Base-by-base conservation (phyloP, 2,329 filamentous ascomycete genomes). In the Fusarium sp. region DNA sequence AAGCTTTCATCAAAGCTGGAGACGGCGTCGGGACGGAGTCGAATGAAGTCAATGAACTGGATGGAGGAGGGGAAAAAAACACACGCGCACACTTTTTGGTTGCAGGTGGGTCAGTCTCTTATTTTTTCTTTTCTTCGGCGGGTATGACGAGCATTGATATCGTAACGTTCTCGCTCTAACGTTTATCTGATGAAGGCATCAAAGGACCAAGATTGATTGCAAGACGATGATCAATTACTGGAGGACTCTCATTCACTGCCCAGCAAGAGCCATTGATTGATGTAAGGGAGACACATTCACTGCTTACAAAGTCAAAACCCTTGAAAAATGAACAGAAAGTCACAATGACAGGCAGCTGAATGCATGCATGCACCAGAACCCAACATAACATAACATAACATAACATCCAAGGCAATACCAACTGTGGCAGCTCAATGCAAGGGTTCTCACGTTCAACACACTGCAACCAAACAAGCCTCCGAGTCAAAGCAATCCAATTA, bases 21-120 rank as follows among this genome's bases (percentile, higher is more conserved):
- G 72, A 70, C 71, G 72, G 64, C 53, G 64, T 64, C 69, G 65
- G 72, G 60, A 75, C 64, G 72, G 72, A 69, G 72, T 71, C 60
- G 66, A 69, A 69, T 60, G 65, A 68, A 28, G 50, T 40, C 23
- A 28, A 25, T 28, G 50, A 53, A 25, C 23, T 13, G 10, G n/a
- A 54, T 62, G 63, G 40, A 64, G 40, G 49, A 54, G 50, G 35
- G 38, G 66, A 60, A 62, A 69, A 56, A 72, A 57, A 64, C 32
- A 63, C 69, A 57, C 69, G 42, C 69, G 38, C 70, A 58, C 44
- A 56, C 54, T 69, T 62, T 73, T 60, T 49, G 42, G 42, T 53
- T 32, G 44, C 42, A 47, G 32, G 56, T 66, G 63, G 61, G 42
- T 37, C 60, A 19, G 33, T n/a, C 30, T 38, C 3, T 50, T 44